phyloP scores from a whole-genome alignment of 2,329 filamentous ascomycete genomes.

The Claviceps africana region DNA sequence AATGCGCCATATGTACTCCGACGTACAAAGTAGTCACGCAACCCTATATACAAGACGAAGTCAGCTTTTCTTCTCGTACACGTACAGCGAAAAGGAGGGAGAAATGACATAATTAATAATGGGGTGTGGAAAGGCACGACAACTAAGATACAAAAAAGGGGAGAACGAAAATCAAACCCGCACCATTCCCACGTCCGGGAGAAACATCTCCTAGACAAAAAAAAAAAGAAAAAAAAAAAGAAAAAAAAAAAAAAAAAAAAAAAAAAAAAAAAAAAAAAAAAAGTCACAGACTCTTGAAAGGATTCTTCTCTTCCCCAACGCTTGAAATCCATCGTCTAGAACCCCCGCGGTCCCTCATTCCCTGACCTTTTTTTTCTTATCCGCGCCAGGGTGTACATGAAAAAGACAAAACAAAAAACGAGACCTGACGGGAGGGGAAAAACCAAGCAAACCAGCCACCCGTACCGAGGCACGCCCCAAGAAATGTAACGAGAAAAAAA shows the following conservation, averaged over 20 bases:
- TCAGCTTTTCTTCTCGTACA: neutral
- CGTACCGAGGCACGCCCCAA: neutral
- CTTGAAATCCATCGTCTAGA: too few species aligned
- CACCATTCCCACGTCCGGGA: slow-evolving; percentile 1
- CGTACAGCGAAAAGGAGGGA: neutral
- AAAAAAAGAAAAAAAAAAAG: too few species aligned
- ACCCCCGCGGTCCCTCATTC: too few species aligned
- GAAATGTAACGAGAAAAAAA: neutral
- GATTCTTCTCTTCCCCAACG: too few species aligned
- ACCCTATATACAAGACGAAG: neutral
- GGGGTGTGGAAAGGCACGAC: neutral
- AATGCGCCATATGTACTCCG: neutral
- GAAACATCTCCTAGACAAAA: slow-evolving; percentile 3
- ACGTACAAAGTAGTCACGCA: too few species aligned
- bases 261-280: neutral
- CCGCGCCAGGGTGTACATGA: too few species aligned
- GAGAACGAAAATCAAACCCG: neutral
- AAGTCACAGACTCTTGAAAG: neutral
- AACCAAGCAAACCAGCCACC: neutral
- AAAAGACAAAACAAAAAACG: too few species aligned
- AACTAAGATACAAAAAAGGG: neutral
- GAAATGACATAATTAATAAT: neutral
- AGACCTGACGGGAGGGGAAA: too few species aligned
- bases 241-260: too few species aligned
- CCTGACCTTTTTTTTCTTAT: too few species aligned